Conservation (phyloP, 768 basidiomycete genomes). For the Lactarius quietus region DNA sequence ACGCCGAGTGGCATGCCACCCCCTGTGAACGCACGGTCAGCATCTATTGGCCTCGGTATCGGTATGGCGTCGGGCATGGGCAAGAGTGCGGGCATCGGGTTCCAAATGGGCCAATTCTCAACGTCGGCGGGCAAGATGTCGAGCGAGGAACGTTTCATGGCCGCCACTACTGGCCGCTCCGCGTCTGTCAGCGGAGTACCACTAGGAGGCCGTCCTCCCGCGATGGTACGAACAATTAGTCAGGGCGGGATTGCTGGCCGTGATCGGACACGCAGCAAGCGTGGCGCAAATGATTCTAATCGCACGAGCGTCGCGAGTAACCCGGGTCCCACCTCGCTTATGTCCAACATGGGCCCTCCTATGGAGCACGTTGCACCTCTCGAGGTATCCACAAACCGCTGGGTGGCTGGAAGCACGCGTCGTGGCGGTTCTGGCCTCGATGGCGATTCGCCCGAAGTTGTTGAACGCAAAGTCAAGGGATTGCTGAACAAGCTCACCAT, state of each 20-base stretch:
- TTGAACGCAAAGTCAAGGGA: slow-evolving; percentile 89
- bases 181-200: slow-evolving; percentile 53
- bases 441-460: slow-evolving; percentile 72
- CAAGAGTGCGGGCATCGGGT: slow-evolving; percentile 35
- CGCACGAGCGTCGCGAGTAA: slow-evolving; percentile 41
- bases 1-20: slow-evolving; percentile 43
- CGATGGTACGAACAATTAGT: slow-evolving; percentile 61
- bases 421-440: slow-evolving; percentile 43
- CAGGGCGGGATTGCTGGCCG: slow-evolving; percentile 49
- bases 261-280: slow-evolving; percentile 72
- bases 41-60: slow-evolving; percentile 48
- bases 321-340: slow-evolving; percentile 28
- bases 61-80: slow-evolving; percentile 32
- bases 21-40: slow-evolving; percentile 41
- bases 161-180: slow-evolving; percentile 43
- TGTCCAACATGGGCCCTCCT: slow-evolving; percentile 35
- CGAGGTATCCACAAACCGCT: slow-evolving; percentile 75
- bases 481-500: slow-evolving; percentile 95
- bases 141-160: slow-evolving; percentile 65
- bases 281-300: slow-evolving; percentile 75
- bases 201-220: slow-evolving; percentile 48
- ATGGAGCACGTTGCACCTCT: slow-evolving; percentile 77
- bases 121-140: slow-evolving; percentile 53
- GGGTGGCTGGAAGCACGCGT: slow-evolving; percentile 55
- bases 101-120: slow-evolving; percentile 68